Evolutionary conservation across 2,329 filamentous ascomycete genomes (phyloP).

Genomic region (Coniochaeta prunicola): DNA sequence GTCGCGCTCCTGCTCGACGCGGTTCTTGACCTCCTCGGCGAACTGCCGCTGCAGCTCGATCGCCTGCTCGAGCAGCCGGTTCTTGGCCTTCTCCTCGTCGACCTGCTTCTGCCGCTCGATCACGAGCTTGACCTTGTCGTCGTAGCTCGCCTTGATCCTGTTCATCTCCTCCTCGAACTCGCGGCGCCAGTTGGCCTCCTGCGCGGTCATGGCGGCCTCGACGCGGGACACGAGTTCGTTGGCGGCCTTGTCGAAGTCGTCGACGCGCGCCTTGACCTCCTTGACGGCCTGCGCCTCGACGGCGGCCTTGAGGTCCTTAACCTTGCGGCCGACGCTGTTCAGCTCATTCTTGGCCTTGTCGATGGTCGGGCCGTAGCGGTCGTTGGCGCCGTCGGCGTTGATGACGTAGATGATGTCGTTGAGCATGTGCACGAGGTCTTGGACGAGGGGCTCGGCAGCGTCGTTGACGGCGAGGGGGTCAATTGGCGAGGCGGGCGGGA

Average conservation of each 20-base stretch:
- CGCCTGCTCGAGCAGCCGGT: conserved; percentile 84
- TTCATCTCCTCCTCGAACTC: conserved; percentile 86
- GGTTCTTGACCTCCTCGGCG: conserved; percentile 65
- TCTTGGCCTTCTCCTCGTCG: conserved; percentile 74
- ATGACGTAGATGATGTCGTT: conserved; percentile 94
- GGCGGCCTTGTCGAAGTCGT: conserved; percentile 80
- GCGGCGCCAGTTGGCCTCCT: conserved; percentile 75
- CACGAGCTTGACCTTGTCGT: conserved; percentile 71
- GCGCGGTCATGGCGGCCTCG: conserved; percentile 71
- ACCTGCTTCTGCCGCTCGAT: conserved; percentile 73
- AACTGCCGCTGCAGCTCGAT: conserved; percentile 83
- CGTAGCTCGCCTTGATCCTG: conserved; percentile 69
- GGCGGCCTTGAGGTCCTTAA: conserved; percentile 63
- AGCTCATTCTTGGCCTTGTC: conserved; percentile 81
- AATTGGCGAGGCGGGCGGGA: conserved; percentile 61
- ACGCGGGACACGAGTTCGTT: conserved; percentile 84
- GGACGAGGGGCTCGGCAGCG: conserved; percentile 78
- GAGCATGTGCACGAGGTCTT: conserved; percentile 89
- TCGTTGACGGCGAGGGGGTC: conserved; percentile 70
- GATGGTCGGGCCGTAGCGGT: conserved; percentile 72
- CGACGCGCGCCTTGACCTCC: conserved; percentile 63
- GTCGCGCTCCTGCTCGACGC: conserved; percentile 82
- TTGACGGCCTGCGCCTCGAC: conserved; percentile 65
- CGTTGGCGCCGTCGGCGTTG: conserved; percentile 74
- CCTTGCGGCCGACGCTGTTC: conserved; percentile 68